Conservation (phyloP, 164 flowering plant genomes). For the Vitis rupestris region DNA sequence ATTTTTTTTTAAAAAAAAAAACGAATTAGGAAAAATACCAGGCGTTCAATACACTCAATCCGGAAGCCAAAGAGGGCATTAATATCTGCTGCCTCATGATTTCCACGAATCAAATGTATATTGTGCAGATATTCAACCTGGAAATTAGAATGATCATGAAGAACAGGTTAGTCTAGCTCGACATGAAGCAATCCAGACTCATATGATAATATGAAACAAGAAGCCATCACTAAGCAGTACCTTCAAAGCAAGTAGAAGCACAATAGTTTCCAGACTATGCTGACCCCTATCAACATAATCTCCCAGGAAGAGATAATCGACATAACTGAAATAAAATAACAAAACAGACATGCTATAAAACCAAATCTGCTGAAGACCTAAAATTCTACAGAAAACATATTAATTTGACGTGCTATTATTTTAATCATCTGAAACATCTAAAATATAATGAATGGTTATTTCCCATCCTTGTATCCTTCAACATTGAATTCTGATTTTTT, state of each 20-base stretch:
- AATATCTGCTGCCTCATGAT: constrained; percentile 99
- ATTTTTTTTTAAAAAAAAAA: too few species aligned
- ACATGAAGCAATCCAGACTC: background rate
- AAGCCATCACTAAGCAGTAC: constrained; percentile 29
- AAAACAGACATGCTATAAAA: too few species aligned
- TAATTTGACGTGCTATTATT: too few species aligned
- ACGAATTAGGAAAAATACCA: constrained; percentile 47
- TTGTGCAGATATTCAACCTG: constrained; percentile 89
- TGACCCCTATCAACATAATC: constrained; percentile 99
- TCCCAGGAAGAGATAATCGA: constrained; percentile 97
- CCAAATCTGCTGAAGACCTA: too few species aligned
- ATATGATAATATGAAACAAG: background rate
- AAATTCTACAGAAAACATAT: too few species aligned
- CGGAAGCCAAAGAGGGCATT: constrained; percentile 99
- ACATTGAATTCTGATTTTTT: too few species aligned
- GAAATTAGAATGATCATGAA: constrained; percentile 8
- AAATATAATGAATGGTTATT: too few species aligned
- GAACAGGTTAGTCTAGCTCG: constrained; percentile 2
- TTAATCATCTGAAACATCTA: too few species aligned
- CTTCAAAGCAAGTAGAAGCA: constrained; percentile 92
- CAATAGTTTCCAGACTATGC: constrained; percentile 94
- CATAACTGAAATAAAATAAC: constrained; percentile 54
- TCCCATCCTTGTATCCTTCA: too few species aligned
- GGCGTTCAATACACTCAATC: constrained; percentile 98
- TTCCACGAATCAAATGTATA: constrained; percentile 98